Evolutionary conservation across 1,139 yeast genomes (phyloP), one percentile per base, ranked within the genome.

Genomic region (Taphrina populina): DNA sequence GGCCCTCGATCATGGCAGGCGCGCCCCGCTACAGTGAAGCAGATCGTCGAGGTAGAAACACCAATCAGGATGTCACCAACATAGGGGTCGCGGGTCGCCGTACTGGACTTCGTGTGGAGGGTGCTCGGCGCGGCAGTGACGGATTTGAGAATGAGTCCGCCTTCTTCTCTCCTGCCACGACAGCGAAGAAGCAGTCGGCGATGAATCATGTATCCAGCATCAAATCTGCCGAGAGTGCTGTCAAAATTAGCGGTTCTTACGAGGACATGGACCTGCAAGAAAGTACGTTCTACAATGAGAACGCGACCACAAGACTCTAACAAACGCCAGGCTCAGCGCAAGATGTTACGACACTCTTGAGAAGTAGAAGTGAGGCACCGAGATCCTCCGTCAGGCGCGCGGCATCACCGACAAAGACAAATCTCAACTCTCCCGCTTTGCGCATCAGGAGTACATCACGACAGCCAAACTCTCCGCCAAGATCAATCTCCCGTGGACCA

Each of bases 111-210:
- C 19, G 45, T 17, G 52, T 47, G 19, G 40, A 46, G 13, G 51
- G 44, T 5, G 33, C 52, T 15, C 45, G 43, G 17, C 77, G 79
- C 62, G 94, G 85, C 67, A 78, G 78, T 58, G 77, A 80, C 66
- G 84, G 88, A 33, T 80, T 87, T 83, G 95, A 88, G 65, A 85
- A 83, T 64, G 69, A 87, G 37, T 85, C 84, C 62, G 95, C 82
- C 56, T 88, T 84, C 70, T 87, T 86, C 63, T 76, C 76, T 17
- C 68, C 66, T 13, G 59, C 57, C 11, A 58, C 57, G 21, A 44
- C 58, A 19, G 43, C 41, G 20, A 44, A 49, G 46, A 49, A 49
- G 33, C 27, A 54, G 8, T 24, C 32, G 21, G 37, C 30, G 34
- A 52, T 37, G 27, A 21, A 27, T 15, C 15, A n/a, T 21, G 11